Conservation (phyloP, 352 stramenopile genomes). For the Globisporangium parvum region DNA sequence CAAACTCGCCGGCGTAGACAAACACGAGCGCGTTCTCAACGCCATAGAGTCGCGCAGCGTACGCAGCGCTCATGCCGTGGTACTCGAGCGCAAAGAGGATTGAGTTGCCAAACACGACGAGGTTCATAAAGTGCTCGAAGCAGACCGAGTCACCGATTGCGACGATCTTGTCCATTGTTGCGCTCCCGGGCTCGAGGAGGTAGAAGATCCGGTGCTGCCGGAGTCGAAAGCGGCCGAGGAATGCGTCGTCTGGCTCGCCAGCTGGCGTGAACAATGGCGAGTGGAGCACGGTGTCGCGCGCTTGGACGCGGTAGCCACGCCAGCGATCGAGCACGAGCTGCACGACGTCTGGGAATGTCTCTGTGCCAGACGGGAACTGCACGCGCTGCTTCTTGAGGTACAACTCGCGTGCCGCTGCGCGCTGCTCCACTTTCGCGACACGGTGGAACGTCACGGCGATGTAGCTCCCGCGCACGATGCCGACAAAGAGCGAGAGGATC, state of each 20-base stretch:
- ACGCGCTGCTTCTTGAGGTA: slow-evolving; percentile 49
- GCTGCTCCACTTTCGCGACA: slow-evolving; percentile 22
- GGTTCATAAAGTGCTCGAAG: slow-evolving; percentile 79
- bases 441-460: slow-evolving; percentile 57
- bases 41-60: slow-evolving; percentile 51
- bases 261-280: slow-evolving; percentile 43
- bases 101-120: slow-evolving; percentile 67
- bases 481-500: slow-evolving; percentile 77
- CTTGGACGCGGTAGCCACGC: slow-evolving; percentile 22
- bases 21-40: slow-evolving; percentile 66
- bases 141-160: slow-evolving; percentile 42
- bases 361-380: slow-evolving; percentile 48
- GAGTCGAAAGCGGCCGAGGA: slow-evolving; percentile 50
- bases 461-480: slow-evolving; percentile 78
- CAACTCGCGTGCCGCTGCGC: slow-evolving; percentile 19
- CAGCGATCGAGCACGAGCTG: slow-evolving; percentile 34
- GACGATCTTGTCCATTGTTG: slow-evolving; percentile 42
- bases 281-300: slow-evolving; percentile 30
- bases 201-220: slow-evolving; percentile 63
- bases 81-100: slow-evolving; percentile 77
- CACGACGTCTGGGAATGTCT: slow-evolving; percentile 56
- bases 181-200: slow-evolving; percentile 40
- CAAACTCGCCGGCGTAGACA: slow-evolving; percentile 63
- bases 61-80: slow-evolving; percentile 51
- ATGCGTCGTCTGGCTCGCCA: slow-evolving; percentile 44